Base-by-base conservation (phyloP, 441 rosid genomes). In the California macrophylla region DNA sequence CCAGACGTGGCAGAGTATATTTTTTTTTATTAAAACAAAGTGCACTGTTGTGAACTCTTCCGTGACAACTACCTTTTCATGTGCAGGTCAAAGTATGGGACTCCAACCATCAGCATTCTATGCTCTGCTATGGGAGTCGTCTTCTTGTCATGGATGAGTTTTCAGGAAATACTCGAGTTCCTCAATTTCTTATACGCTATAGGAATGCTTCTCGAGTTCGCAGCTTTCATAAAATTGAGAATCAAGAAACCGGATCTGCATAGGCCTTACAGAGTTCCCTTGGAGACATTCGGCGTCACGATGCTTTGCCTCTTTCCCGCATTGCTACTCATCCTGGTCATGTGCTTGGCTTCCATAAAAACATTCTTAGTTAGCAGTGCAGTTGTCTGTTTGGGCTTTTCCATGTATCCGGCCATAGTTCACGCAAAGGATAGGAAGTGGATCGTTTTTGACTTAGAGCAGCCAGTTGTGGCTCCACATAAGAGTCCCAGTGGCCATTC, bases 71-170 rank as follows among this genome's bases (percentile, higher is more conserved):
- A 52, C 24, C 16, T 70, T 67, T 26, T 1, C 32, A 66, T 72
- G 28, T 78, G 75, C 78, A 89, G 94, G 72, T 91, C 94, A 0
- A 91, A 88, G 78, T 79, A 89, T 16, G 97, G 95, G 71, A 93
- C 98, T 28, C 98, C 98, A n/a, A 86, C 95, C 1, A 28, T 89
- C 21, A 88, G 96, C 86, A 93, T 93, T 12, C 69, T 93, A 29
- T 89, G 85, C 76, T 91, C 98, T 8, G 94, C 98, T 1, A 80
- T 84, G 9, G 97, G 98, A 77, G 94, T 93, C 20, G 77, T 93
- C 72, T 86, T 89, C 87, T 66, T 91, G 70, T 93, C 98, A 0
- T 93, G 97, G 94, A 83, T 93, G 93, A 85, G 93, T 77, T 93
- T 93, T 68, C 96, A 89, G 72, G 94, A 93, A 81, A 93, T 93